Percentiles rank a stretch among this genome's conserved stretches.
Evolutionary conservation across 495 filamentous ascomycete species (phyloP).

Genomic region (Penicillium coprophilum): DNA sequence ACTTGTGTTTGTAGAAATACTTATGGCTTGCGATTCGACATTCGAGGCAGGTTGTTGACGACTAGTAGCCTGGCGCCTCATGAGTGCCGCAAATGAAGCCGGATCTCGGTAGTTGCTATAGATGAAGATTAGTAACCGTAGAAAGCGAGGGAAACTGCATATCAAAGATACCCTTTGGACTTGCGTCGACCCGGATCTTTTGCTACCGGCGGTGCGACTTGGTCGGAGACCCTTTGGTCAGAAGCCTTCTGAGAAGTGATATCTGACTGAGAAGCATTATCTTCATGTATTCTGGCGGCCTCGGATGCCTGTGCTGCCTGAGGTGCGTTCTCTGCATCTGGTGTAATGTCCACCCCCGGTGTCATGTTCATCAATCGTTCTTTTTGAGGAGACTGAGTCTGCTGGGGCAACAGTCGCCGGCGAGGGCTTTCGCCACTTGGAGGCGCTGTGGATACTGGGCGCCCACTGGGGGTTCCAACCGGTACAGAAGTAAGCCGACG

Average conservation of each 20-base stretch:
- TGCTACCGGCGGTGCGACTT: background rate
- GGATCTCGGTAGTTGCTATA: slow-evolving; percentile 7
- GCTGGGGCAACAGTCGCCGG: background rate
- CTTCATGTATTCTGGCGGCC: background rate
- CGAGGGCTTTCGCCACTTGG: background rate
- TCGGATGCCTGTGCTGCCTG: background rate
- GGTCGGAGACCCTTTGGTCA: background rate
- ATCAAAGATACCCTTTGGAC: slow-evolving; percentile 1
- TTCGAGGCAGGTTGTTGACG: background rate
- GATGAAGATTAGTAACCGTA: background rate
- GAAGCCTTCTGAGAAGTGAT: background rate
- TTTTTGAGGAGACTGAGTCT: background rate
- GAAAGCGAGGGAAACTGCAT: background rate
- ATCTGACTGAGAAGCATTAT: background rate
- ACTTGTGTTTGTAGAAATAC: background rate
- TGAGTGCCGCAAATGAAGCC: background rate
- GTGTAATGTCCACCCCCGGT: background rate
- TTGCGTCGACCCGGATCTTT: slow-evolving; percentile 4
- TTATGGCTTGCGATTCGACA: background rate
- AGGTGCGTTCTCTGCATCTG: background rate
- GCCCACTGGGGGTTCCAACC: background rate
- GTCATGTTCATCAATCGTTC: background rate
- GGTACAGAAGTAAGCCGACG: slow-evolving; percentile 6
- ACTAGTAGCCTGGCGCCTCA: slow-evolving; percentile 1
- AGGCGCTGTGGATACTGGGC: background rate